These are phyloP conservation scores for Diophrys appendiculata DNA, from an alignment of 73 alveolate species.

Conservation along the genomic window DNA sequence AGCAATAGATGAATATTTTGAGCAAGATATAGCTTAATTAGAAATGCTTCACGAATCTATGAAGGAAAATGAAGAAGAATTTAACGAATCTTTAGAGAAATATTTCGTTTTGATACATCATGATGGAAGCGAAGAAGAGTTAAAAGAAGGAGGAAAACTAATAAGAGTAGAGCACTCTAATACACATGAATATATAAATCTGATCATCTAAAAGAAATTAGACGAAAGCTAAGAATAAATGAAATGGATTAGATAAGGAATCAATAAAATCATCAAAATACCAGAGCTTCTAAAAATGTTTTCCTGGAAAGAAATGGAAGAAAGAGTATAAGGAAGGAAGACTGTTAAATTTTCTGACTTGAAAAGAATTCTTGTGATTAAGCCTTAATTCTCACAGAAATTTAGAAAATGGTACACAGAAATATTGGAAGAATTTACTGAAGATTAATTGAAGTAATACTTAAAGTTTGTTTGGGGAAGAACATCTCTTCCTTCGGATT, in stretches of 20 bases:
- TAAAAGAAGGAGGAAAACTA: slow-evolving; percentile 71
- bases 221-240: slow-evolving; percentile 78
- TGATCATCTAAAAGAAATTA: slow-evolving; percentile 64
- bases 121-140: slow-evolving; percentile 74
- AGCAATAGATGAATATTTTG: slow-evolving; percentile 48
- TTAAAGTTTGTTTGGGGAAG: slow-evolving; percentile 93
- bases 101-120: slow-evolving; percentile 71
- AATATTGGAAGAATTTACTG: slow-evolving; percentile 86
- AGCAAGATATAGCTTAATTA: background rate
- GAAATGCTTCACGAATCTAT: background rate
- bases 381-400: background rate
- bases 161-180: slow-evolving; percentile 65
- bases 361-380: background rate
- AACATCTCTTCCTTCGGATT: too few species aligned
- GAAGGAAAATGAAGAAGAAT: too few species aligned
- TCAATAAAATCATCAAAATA: slow-evolving; percentile 56
- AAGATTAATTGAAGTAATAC: slow-evolving; percentile 70
- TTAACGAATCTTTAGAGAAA: slow-evolving; percentile 67
- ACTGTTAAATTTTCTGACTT: background rate
- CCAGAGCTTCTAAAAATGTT: background rate
- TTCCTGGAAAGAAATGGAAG: background rate
- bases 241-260: slow-evolving; percentile 77
- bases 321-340: background rate
- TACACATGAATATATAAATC: slow-evolving; percentile 66
- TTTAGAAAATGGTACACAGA: background rate